A percentile compares a stretch with the other conserved stretches of the same genome.
phyloP scores from a whole-genome alignment of 768 basidiomycete species.

The Nevesoporus exiguus region DNA sequence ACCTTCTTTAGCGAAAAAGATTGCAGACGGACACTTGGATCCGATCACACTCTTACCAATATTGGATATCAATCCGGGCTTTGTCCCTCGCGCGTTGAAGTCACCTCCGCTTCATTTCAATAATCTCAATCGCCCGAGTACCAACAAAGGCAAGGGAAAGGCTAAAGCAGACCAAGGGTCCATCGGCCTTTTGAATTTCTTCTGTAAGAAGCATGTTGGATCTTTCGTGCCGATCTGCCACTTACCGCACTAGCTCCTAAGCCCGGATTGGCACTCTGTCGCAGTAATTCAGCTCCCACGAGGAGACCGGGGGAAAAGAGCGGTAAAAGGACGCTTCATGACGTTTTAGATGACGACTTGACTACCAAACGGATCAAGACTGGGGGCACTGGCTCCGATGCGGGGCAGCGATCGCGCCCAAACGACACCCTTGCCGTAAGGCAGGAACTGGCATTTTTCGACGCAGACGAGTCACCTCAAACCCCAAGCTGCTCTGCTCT shows the following conservation, averaged over 20 bases:
- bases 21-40: conserved; percentile 69
- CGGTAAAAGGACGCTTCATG: conserved; percentile 72
- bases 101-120: conserved; percentile 34
- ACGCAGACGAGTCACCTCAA: conserved; percentile 20
- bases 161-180: conserved; percentile 20
- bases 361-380: conserved; percentile 47
- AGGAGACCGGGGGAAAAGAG: conserved; percentile 52
- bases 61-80: conserved; percentile 73
- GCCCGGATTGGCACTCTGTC: conserved; percentile 24
- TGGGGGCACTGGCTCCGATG: conserved; percentile 17
- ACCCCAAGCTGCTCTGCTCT: conserved; percentile 29
- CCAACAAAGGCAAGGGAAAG: conserved; percentile 49
- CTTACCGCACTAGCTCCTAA: conserved; percentile 31
- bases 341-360: conserved; percentile 66
- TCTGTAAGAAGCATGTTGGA: conserved; percentile 44
- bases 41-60: conserved; percentile 69
- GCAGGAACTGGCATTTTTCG: conserved; percentile 2
- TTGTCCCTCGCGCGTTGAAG: conserved; percentile 52
- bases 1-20: conserved; percentile 54
- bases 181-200: conserved; percentile 56
- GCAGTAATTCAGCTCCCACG: conserved; percentile 29
- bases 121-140: conserved; percentile 24
- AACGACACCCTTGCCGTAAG: conserved; percentile 15
- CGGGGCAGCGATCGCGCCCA: conserved; percentile 28
- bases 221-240: conserved; percentile 37